These are phyloP conservation scores for Tieghemiomyces parasiticus DNA, from an alignment of 192 early-diverging fungal genomes.

Conservation along the genomic window DNA sequence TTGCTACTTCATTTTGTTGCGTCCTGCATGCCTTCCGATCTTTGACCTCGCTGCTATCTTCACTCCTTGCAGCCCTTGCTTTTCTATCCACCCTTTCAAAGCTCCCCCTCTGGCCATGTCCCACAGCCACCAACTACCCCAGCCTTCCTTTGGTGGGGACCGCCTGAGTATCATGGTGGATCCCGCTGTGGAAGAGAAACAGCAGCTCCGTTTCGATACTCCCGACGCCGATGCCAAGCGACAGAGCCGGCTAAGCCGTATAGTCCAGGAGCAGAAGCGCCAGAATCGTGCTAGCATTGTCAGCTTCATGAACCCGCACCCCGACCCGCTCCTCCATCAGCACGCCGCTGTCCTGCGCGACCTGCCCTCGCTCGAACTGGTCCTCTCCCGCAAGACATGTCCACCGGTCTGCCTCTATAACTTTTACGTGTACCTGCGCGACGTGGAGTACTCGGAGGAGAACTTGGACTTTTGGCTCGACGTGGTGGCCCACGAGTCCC, in stretches of 20 bases:
- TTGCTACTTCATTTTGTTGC: not conserved
- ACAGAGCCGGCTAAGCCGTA: not conserved
- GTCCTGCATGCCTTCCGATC: not conserved
- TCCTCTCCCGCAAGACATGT: slow-evolving; percentile 42
- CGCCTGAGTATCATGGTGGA: not conserved
- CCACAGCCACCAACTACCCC: not conserved
- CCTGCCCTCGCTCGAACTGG: slow-evolving; percentile 55
- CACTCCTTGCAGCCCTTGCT: not conserved
- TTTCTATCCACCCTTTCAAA: not conserved
- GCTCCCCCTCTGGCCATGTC: not conserved
- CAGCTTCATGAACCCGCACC: slow-evolving; percentile 4
- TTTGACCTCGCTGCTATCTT: not conserved
- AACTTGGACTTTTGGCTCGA: slow-evolving; percentile 66
- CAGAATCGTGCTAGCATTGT: slow-evolving; percentile 1
- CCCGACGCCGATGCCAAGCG: not conserved
- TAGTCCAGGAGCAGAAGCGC: not conserved
- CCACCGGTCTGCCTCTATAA: slow-evolving; percentile 66
- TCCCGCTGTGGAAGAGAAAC: slow-evolving; percentile 2
- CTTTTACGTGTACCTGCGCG: slow-evolving; percentile 59
- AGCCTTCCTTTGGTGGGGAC: not conserved
- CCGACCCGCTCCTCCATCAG: slow-evolving; percentile 2
- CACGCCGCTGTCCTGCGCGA: slow-evolving; percentile 15
- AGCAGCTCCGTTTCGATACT: slow-evolving; percentile 1
- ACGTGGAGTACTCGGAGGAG: slow-evolving; percentile 42
- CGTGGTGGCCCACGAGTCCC: slow-evolving; percentile 52